Conservation (phyloP, 1,284 basidiomycete genomes). For the Ganoderma boninense region DNA sequence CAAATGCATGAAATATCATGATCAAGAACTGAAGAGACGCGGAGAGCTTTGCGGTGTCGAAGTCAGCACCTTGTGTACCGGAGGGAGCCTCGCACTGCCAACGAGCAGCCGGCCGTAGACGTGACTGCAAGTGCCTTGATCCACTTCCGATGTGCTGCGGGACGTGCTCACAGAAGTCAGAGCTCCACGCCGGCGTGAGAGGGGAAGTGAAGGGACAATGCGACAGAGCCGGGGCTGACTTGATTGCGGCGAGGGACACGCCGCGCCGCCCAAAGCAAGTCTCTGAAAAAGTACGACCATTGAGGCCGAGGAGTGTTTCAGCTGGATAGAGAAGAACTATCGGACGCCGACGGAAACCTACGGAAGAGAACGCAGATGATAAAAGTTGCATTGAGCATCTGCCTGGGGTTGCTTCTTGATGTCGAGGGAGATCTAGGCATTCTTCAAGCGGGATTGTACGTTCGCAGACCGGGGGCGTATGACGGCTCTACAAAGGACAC, state of each 20-base stretch:
- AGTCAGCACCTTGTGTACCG: not conserved
- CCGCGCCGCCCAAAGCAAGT: not conserved
- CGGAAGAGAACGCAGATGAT: not conserved
- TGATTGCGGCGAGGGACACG: not conserved
- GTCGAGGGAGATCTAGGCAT: not conserved
- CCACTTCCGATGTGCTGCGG: not conserved
- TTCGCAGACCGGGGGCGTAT: not conserved
- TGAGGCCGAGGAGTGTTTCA: not conserved
- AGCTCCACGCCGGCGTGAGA: not conserved
- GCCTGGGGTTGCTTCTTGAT: not conserved
- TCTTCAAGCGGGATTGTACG: not conserved
- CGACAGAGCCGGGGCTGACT: not conserved
- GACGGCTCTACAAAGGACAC: not conserved
- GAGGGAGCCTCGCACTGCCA: not conserved
- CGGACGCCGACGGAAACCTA: not conserved
- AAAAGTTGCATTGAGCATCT: too few species aligned
- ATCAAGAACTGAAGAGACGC: not conserved
- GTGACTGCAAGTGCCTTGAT: not conserved
- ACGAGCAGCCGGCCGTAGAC: not conserved
- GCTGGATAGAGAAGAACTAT: constrained; percentile 5
- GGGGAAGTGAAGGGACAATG: not conserved
- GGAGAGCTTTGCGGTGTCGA: not conserved
- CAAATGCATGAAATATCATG: not conserved
- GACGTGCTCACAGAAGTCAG: not conserved
- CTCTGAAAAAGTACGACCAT: not conserved